Base-by-base conservation (phyloP, 805 yeast species). In the Wickerhamiella allomyrinae region DNA sequence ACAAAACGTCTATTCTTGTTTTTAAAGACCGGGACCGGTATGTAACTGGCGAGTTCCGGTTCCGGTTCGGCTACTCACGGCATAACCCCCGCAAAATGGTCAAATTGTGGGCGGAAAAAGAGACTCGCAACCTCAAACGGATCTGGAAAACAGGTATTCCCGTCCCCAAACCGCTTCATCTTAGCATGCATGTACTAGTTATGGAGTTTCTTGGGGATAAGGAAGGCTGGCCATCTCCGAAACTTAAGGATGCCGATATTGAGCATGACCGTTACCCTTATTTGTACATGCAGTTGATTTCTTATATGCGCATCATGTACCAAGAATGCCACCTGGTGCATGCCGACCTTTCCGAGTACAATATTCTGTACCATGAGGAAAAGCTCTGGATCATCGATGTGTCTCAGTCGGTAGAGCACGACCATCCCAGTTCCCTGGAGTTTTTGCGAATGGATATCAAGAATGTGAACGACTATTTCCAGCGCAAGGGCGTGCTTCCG, bases 61-160 rank as follows among this genome's bases (percentile, higher is more conserved):
- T 91, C 63, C 67, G 96, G 55, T 81, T 83, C 56, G 84, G 89
- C 52, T 74, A 76, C 31, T 73, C 71, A 44, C 86, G 83, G 54
- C 85, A 86, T 50, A 91, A 91, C 56, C 97, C 97, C 8, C 71
- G 98, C 56, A 89, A 89, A 57, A 89, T 91, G 96, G 95, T 91
- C 48, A 85, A 84, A 59, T 72, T 87, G 20, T 91, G 99, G 99
- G 97, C 98, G 0, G 98, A 91, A 59, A 91, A 91, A 57, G 99
- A 91, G 63, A 89, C 87, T 51, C 66, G 99, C 43, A 91, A 91
- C 57, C 68, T 91, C 60, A 89, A 84, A 59, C 71, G 99, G 56
- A 68, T 91, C 17, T 66, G 80, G 58, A 57, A 70, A 37, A 71
- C 77, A 43, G 94, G 94, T 0, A 80, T 91, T 27, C 91, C 94